phyloP scores from a whole-genome alignment of 805 yeast genomes.

The Cyberlindnera petersonii region DNA sequence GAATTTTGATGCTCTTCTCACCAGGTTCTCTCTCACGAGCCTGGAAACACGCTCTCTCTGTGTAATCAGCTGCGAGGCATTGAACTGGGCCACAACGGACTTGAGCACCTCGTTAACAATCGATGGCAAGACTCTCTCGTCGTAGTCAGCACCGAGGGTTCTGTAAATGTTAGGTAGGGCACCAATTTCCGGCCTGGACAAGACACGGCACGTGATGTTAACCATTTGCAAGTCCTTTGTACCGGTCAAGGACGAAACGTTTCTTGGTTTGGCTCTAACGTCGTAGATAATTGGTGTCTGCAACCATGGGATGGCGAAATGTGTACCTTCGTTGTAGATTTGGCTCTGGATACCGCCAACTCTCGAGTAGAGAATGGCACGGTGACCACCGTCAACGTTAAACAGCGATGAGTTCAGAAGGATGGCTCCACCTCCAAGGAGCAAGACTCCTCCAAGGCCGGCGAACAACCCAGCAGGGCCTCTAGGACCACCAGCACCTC shows the following conservation, averaged over 20 bases:
- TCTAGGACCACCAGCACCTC: slow-evolving; percentile 36
- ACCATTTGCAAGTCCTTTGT: slow-evolving; percentile 99
- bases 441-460: slow-evolving; percentile 58
- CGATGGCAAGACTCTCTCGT: slow-evolving; percentile 96
- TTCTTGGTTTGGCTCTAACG: slow-evolving; percentile 95
- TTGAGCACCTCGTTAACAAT: slow-evolving; percentile 96
- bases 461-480: slow-evolving; percentile 53
- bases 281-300: slow-evolving; percentile 92
- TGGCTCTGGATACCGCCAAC: slow-evolving; percentile 76
- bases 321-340: slow-evolving; percentile 92
- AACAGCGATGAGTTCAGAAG: slow-evolving; percentile 55
- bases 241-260: slow-evolving; percentile 93
- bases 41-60: slow-evolving; percentile 95
- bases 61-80: slow-evolving; percentile 97
- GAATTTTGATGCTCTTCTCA: slow-evolving; percentile 88
- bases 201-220: slow-evolving; percentile 96
- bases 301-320: slow-evolving; percentile 88
- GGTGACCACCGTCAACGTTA: slow-evolving; percentile 97
- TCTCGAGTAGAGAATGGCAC: slow-evolving; percentile 93
- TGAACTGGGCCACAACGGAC: slow-evolving; percentile 96
- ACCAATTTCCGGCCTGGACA: slow-evolving; percentile 78
- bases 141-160: slow-evolving; percentile 91
- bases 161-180: slow-evolving; percentile 84
- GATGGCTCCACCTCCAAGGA: slow-evolving; percentile 55
- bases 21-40: slow-evolving; percentile 83